Conservation (phyloP, 306 rosid species). For the Citrullus colocynthis region DNA sequence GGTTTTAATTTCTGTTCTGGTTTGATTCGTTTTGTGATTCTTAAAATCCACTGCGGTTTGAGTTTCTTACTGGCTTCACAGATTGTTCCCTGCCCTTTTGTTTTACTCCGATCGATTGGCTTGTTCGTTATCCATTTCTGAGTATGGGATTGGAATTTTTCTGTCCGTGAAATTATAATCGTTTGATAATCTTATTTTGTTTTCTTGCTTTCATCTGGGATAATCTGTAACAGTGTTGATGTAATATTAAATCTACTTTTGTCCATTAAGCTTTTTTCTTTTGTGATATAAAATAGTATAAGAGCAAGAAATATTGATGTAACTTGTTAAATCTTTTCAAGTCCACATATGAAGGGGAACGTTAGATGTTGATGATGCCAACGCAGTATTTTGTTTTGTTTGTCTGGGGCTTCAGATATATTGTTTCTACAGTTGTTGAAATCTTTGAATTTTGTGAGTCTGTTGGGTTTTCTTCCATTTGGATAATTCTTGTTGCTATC, state of each 20-base stretch:
- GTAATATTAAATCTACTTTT: no score
- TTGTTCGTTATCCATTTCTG: neutral
- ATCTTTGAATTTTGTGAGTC: neutral
- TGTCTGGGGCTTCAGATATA: neutral
- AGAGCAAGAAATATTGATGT: no score
- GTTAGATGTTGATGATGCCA: neutral
- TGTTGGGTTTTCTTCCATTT: neutral
- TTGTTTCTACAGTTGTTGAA: neutral
- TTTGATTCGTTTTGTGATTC: neutral
- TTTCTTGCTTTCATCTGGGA: neutral
- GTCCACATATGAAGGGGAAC: no score
- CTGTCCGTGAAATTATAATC: neutral
- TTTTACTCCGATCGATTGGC: neutral
- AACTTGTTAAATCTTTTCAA: no score
- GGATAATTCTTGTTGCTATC: neutral
- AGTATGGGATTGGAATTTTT: neutral
- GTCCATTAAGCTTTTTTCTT: no score
- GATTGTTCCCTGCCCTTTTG: neutral
- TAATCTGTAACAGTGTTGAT: no score
- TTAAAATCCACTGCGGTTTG: neutral
- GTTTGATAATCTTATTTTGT: neutral
- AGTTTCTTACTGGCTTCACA: neutral
- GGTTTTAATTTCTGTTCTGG: neutral
- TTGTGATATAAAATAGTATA: no score
- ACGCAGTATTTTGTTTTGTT: neutral